phyloP scores from a whole-genome alignment of 2,329 filamentous ascomycete species.

The Teratosphaeria destructans region DNA sequence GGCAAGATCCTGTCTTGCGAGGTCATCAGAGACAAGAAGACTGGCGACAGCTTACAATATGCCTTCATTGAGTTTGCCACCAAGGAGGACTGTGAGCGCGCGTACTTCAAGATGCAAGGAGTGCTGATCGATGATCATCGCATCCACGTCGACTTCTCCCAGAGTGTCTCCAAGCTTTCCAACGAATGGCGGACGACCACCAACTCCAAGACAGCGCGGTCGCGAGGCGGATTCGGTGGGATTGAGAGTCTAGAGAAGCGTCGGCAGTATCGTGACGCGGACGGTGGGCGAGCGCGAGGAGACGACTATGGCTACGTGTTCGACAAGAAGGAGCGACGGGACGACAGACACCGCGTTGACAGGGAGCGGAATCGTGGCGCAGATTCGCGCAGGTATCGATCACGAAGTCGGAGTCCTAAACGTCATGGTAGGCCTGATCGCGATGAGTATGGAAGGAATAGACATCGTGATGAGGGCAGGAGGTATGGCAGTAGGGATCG shows the following conservation, averaged over 20 bases:
- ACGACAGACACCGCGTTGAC: slow-evolving; percentile 11
- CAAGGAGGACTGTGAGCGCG: slow-evolving; percentile 83
- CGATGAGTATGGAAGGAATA: background rate
- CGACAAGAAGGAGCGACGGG: slow-evolving; percentile 45
- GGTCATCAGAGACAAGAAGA: slow-evolving; percentile 87
- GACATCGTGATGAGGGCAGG: slow-evolving; percentile 1
- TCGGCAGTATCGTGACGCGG: slow-evolving; percentile 64
- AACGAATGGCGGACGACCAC: slow-evolving; percentile 81
- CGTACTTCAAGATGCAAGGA: slow-evolving; percentile 98
- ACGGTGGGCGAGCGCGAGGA: slow-evolving; percentile 27
- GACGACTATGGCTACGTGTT: slow-evolving; percentile 71
- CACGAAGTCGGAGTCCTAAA: slow-evolving; percentile 4
- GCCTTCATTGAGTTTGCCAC: slow-evolving; percentile 96
- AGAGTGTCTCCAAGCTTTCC: slow-evolving; percentile 78
- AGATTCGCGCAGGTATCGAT: background rate
- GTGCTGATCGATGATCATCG: slow-evolving; percentile 94
- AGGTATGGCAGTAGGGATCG: slow-evolving; percentile 7
- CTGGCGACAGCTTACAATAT: slow-evolving; percentile 90
- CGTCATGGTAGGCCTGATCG: slow-evolving; percentile 3
- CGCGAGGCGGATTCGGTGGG: slow-evolving; percentile 76
- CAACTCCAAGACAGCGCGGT: slow-evolving; percentile 63
- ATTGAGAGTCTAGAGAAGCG: slow-evolving; percentile 81
- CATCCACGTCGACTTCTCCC: slow-evolving; percentile 97
- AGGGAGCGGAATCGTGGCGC: slow-evolving; percentile 3
- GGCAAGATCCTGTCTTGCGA: slow-evolving; percentile 92